These are phyloP conservation scores for Eucalyptus marginata DNA, from an alignment of 345 rosid genomes.

Conservation along the genomic window DNA sequence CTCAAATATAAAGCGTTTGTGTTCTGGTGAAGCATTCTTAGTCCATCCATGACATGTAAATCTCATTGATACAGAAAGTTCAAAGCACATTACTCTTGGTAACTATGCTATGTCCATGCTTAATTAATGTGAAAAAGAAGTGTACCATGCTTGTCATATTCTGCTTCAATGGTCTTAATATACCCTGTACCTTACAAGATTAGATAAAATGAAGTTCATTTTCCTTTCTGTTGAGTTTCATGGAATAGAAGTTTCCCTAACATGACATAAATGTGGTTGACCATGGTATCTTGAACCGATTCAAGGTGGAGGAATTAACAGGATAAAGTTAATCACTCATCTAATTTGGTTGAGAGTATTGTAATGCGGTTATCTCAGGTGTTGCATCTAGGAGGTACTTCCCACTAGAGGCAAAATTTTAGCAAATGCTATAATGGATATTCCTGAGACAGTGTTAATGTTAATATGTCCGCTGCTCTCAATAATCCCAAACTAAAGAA, in stretches of 20 bases:
- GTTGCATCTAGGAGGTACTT: not conserved
- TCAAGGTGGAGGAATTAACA: not conserved
- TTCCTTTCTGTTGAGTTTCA: not conserved
- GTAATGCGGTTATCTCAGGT: not conserved
- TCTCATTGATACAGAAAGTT: not conserved
- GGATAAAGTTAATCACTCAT: not conserved
- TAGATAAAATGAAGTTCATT: not conserved
- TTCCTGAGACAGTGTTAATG: not conserved
- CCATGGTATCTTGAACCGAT: not conserved
- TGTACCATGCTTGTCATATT: not conserved
- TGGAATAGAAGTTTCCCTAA: not conserved
- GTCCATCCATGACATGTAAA: not conserved
- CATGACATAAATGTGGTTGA: not conserved
- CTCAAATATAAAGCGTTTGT: not conserved
- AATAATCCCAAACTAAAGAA: not conserved
- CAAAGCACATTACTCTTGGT: not conserved
- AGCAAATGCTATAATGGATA: not conserved
- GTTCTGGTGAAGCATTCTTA: not conserved
- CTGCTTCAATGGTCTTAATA: not conserved
- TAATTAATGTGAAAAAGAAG: not conserved
- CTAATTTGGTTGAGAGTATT: not conserved
- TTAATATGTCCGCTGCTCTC: not conserved
- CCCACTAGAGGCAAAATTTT: not conserved
- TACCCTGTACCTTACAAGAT: not conserved
- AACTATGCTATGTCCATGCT: not conserved